Evolutionary conservation across 768 basidiomycete genomes (phyloP).

Genomic region (Pleurotus platypus): DNA sequence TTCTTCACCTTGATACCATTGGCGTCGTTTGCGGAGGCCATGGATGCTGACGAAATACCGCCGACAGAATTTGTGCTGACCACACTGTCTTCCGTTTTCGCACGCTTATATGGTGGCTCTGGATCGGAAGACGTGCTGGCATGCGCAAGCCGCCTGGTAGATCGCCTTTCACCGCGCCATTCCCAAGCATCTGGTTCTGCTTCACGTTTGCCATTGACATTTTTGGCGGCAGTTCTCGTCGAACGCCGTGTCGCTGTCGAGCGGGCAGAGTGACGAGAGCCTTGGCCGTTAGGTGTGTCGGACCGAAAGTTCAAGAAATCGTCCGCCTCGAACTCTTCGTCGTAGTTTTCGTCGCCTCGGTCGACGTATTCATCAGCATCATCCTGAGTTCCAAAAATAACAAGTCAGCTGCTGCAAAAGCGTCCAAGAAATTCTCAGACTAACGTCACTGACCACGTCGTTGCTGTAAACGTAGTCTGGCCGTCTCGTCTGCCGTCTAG

Average conservation of each 20-base stretch:
- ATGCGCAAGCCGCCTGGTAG: slow-evolving; percentile 58
- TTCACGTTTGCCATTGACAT: slow-evolving; percentile 49
- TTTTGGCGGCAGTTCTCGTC: slow-evolving; percentile 43
- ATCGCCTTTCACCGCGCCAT: slow-evolving; percentile 78
- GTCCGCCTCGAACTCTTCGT: slow-evolving; percentile 59
- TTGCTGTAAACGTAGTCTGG: slow-evolving; percentile 82
- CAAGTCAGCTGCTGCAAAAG: slow-evolving; percentile 18
- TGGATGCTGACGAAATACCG: slow-evolving; percentile 27
- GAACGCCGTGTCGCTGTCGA: slow-evolving; percentile 47
- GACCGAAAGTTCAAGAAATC: slow-evolving; percentile 38
- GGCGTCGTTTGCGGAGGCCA: slow-evolving; percentile 18
- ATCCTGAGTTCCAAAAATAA: slow-evolving; percentile 37
- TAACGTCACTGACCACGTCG: slow-evolving; percentile 61
- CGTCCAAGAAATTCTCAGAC: slow-evolving; percentile 20
- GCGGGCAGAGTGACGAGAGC: slow-evolving; percentile 27
- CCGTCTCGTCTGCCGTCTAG: slow-evolving; percentile 64
- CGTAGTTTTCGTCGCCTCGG: slow-evolving; percentile 64
- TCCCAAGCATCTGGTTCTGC: slow-evolving; percentile 50
- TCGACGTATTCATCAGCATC: slow-evolving; percentile 67
- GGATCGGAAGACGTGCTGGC: slow-evolving; percentile 47
- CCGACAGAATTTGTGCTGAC: slow-evolving; percentile 54
- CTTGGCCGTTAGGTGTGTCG: slow-evolving; percentile 42
- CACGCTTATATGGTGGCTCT: slow-evolving; percentile 58
- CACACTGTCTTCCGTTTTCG: slow-evolving; percentile 74
- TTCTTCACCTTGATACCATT: slow-evolving; percentile 45